These are phyloP conservation scores for Aegle marmelos DNA, from an alignment of 345 rosid genomes.

Conservation along the genomic window DNA sequence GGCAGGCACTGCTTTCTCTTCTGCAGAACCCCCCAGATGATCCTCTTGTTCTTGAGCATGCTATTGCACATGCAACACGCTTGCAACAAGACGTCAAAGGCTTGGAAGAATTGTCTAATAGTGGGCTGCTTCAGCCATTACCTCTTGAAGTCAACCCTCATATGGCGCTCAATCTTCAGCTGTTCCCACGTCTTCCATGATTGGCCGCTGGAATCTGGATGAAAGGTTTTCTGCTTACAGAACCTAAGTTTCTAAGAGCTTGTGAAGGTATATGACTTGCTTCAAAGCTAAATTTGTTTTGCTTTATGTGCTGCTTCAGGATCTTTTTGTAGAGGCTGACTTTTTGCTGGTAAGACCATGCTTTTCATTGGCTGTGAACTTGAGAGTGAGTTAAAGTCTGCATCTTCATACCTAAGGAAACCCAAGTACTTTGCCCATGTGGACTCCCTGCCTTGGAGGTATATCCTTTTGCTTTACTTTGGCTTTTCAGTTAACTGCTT, in stretches of 20 bases:
- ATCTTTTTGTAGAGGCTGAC: not conserved
- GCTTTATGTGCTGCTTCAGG: slow-evolving; percentile 32
- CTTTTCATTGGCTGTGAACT: not conserved
- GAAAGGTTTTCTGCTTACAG: not conserved
- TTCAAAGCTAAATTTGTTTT: not conserved
- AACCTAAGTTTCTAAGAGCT: not conserved
- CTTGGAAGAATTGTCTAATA: slow-evolving; percentile 48
- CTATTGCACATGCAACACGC: slow-evolving; percentile 34
- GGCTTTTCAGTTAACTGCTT: not conserved
- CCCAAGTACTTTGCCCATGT: not conserved
- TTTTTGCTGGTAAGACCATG: too few species aligned
- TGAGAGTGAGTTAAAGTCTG: slow-evolving; percentile 10
- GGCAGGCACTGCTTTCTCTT: slow-evolving; percentile 42
- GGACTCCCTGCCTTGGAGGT: slow-evolving; percentile 13
- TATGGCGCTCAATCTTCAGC: slow-evolving; percentile 23
- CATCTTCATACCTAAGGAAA: not conserved
- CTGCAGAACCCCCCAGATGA: slow-evolving; percentile 45
- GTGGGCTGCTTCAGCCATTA: slow-evolving; percentile 44
- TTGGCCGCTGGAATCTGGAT: not conserved
- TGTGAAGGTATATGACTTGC: slow-evolving; percentile 6
- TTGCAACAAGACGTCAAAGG: slow-evolving; percentile 50
- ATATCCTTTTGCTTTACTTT: not conserved
- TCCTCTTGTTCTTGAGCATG: slow-evolving; percentile 48
- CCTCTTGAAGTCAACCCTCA: slow-evolving; percentile 31
- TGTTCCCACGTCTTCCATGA: slow-evolving; percentile 30